A percentile compares a stretch with the other conserved stretches of the same genome.
Evolutionary conservation across 2,329 filamentous ascomycete genomes (phyloP).

Genomic region (Phaeophleospora eucalypticola): DNA sequence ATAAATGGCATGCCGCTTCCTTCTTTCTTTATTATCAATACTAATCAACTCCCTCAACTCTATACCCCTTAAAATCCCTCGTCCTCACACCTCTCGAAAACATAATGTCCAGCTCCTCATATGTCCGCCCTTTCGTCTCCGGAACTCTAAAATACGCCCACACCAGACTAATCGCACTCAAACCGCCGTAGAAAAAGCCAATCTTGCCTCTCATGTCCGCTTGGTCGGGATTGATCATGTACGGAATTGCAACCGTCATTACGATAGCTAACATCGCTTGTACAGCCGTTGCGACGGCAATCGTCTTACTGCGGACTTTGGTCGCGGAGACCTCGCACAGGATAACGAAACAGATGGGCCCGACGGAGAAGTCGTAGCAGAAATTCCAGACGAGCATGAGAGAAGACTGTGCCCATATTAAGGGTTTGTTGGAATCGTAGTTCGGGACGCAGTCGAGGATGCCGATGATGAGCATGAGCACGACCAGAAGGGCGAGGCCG

Average conservation of each 20-base stretch:
- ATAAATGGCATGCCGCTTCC: not conserved
- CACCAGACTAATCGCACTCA: constrained; percentile 31
- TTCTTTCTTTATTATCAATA: not conserved
- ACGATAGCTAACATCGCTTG: constrained; percentile 40
- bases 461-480: constrained; percentile 38
- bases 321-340: constrained; percentile 37
- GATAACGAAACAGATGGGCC: constrained; percentile 39
- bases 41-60: constrained; percentile 19
- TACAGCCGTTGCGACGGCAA: constrained; percentile 37
- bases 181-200: constrained; percentile 41
- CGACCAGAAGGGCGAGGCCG: constrained; percentile 33
- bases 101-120: constrained; percentile 43
- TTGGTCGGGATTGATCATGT: constrained; percentile 41
- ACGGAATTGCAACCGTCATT: constrained; percentile 37
- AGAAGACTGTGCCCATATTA: constrained; percentile 41
- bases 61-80: constrained; percentile 32
- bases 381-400: constrained; percentile 37
- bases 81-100: constrained; percentile 36
- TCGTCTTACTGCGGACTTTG: constrained; percentile 37
- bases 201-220: constrained; percentile 39
- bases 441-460: constrained; percentile 37
- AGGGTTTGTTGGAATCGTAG: constrained; percentile 23
- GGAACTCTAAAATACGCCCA: constrained; percentile 40
- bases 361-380: constrained; percentile 36
- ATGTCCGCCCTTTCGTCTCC: constrained; percentile 40